Evolutionary conservation across 2,329 filamentous ascomycete species (phyloP), one percentile per base, ranked within the genome.

Genomic region (Xylariomycetidae sp.): DNA sequence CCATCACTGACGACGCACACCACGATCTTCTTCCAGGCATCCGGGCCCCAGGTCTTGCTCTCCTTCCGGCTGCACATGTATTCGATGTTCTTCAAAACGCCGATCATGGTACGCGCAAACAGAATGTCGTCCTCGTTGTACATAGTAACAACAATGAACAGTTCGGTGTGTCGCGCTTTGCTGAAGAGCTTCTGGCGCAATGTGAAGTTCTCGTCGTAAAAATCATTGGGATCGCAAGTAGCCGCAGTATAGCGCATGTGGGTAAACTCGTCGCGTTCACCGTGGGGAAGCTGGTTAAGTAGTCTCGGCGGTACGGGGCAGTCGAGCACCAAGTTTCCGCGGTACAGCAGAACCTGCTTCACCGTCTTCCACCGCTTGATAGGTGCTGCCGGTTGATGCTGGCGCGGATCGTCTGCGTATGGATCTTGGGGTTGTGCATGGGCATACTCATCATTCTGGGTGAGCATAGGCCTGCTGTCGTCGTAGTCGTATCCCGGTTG

Each of bases 11-110:
- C 89, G 54, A 98, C 85, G 57, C 88, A 96, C 1, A 98, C 90
- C 1, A 98, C 92, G 53, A 98, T 96, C 69, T 98, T 98, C 63
- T 98, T 88, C 92, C 92, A 98, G 4, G 92, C 92, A 33, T 87
- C 80, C 49, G 95, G 94, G 25, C 92, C 94, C 92, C 92, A 98
- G 0, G 89, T 97, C 38, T 92, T 79, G 5, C 88, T 95, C 59
- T 92, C 90, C 34, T 82, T 85, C 33, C 92, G 82, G 14, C 83
- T 88, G 69, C 92, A 98, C 63, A 98, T 96, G 59, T 97, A 92
- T 11, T 86, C 81, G 51, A 98, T 90, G 58, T 98, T 98, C 60
- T 94, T 88, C 86, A 98, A 94, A 36, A 98, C 87, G 35, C 90
- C 92, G 59, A 97, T 88, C 90, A 98, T 97, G 1, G 92, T 98